phyloP scores from a whole-genome alignment of 1,139 yeast genomes.

The Yamadazyma diddensiae region DNA sequence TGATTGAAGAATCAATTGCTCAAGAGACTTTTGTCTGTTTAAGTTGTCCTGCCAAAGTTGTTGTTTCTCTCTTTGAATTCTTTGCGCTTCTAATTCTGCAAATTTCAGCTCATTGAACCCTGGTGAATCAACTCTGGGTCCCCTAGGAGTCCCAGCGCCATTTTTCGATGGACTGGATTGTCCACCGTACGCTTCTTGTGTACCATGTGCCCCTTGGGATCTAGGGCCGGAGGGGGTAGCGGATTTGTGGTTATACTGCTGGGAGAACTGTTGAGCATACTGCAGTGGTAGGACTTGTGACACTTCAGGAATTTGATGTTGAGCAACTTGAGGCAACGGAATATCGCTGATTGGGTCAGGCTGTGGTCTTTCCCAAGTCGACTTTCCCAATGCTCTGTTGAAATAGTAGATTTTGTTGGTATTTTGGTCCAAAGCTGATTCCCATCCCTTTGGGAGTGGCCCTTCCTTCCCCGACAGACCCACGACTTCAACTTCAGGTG shows the following conservation, averaged over 20 bases:
- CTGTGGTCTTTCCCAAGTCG: slow-evolving; percentile 52
- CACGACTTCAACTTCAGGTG: slow-evolving; percentile 15
- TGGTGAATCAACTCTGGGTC: slow-evolving; percentile 4
- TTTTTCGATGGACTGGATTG: too few relatives aligned
- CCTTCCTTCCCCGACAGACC: background rate
- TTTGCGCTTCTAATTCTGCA: slow-evolving; percentile 36
- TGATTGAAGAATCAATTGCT: slow-evolving; percentile 34
- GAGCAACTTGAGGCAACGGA: background rate
- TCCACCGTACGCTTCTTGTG: too few relatives aligned
- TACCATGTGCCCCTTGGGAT: background rate
- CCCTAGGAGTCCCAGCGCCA: slow-evolving; percentile 6
- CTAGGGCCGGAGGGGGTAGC: background rate
- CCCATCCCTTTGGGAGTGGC: slow-evolving; percentile 54
- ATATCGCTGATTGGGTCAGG: background rate
- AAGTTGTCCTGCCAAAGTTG: slow-evolving; percentile 27
- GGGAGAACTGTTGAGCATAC: background rate
- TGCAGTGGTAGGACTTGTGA: background rate
- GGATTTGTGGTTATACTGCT: background rate
- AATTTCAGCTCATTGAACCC: slow-evolving; percentile 15
- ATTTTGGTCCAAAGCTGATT: slow-evolving; percentile 43
- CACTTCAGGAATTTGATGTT: background rate
- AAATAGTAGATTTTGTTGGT: slow-evolving; percentile 50
- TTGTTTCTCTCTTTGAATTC: slow-evolving; percentile 32
- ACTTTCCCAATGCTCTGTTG: slow-evolving; percentile 42
- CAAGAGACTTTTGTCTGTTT: slow-evolving; percentile 34